Percentiles rank a stretch among this genome's conserved stretches.
These are phyloP conservation scores for Lablab purpureus DNA, from an alignment of 306 rosid species.

Conservation along the genomic window DNA sequence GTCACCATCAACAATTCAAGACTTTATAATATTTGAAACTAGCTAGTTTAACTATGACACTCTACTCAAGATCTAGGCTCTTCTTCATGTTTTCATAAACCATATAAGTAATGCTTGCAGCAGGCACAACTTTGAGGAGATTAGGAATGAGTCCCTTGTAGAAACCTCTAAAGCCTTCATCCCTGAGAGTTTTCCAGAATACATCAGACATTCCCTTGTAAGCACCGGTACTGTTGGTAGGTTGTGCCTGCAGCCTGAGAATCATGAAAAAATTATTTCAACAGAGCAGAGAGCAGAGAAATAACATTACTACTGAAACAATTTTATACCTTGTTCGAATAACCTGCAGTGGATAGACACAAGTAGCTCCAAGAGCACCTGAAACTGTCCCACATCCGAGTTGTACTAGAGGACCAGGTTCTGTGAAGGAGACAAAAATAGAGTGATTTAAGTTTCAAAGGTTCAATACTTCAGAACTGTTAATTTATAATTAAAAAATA, in stretches of 20 bases:
- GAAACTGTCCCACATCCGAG: slow-evolving; percentile 66
- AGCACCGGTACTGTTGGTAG: slow-evolving; percentile 41
- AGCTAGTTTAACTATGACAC: slow-evolving; percentile 35
- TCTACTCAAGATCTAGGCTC: slow-evolving; percentile 56
- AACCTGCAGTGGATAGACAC: slow-evolving; percentile 66
- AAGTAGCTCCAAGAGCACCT: slow-evolving; percentile 64
- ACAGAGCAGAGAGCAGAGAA: slow-evolving; percentile 28
- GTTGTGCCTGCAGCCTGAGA: slow-evolving; percentile 65
- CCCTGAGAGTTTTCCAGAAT: slow-evolving; percentile 57
- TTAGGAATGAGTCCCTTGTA: slow-evolving; percentile 66
- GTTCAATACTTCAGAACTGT: neutral
- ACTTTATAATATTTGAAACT: slow-evolving; percentile 52
- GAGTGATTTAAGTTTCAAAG: neutral
- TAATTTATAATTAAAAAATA: slow-evolving; percentile 1
- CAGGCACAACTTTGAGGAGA: slow-evolving; percentile 70
- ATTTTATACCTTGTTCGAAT: slow-evolving; percentile 61
- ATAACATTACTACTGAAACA: slow-evolving; percentile 19
- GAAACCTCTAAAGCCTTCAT: slow-evolving; percentile 59
- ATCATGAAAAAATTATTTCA: slow-evolving; percentile 31
- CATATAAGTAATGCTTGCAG: slow-evolving; percentile 67
- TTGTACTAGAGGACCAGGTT: slow-evolving; percentile 62
- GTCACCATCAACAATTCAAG: slow-evolving; percentile 52
- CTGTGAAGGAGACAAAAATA: slow-evolving; percentile 35
- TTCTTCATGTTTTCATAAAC: slow-evolving; percentile 64
- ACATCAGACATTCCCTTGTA: slow-evolving; percentile 68